phyloP scores from a whole-genome alignment of 2,329 filamentous ascomycete species.

The Salinomyces thailandicus region DNA sequence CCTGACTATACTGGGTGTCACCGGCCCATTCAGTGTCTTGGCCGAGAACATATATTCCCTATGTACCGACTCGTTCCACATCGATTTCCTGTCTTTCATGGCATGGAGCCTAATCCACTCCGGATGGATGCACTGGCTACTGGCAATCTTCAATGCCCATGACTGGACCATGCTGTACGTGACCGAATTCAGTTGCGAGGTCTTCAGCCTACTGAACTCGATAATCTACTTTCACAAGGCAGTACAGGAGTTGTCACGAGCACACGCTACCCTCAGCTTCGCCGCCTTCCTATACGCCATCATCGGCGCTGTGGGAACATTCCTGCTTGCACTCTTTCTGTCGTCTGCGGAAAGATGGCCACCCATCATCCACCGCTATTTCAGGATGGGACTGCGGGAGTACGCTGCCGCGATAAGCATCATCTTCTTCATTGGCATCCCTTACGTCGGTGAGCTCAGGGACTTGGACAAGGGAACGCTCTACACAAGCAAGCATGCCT shows the following conservation, averaged over 20 bases:
- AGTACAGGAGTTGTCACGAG: constrained; percentile 52
- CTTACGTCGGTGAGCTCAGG: constrained; percentile 50
- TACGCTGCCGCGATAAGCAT: constrained; percentile 59
- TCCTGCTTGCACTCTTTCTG: constrained; percentile 50
- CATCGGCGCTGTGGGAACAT: constrained; percentile 54
- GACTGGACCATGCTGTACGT: constrained; percentile 65
- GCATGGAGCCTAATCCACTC: constrained; percentile 57
- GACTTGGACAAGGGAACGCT: constrained; percentile 49
- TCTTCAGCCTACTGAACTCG: constrained; percentile 56
- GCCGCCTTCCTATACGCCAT: constrained; percentile 56
- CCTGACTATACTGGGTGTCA: constrained; percentile 55
- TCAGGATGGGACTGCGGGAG: constrained; percentile 51
- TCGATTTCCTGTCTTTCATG: constrained; percentile 56
- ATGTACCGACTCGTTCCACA: constrained; percentile 45
- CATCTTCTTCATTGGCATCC: constrained; percentile 53
- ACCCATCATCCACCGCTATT: constrained; percentile 50
- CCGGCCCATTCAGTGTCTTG: constrained; percentile 56
- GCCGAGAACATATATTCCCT: constrained; percentile 59
- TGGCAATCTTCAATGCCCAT: constrained; percentile 57
- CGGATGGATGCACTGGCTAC: constrained; percentile 53
- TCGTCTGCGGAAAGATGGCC: constrained; percentile 53
- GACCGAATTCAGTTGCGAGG: constrained; percentile 55
- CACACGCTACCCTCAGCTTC: constrained; percentile 46
- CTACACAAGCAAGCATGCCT: constrained; percentile 42
- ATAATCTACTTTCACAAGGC: constrained; percentile 61